Evolutionary conservation across 768 basidiomycete genomes (phyloP).

Genomic region (Termitomyces sp.): DNA sequence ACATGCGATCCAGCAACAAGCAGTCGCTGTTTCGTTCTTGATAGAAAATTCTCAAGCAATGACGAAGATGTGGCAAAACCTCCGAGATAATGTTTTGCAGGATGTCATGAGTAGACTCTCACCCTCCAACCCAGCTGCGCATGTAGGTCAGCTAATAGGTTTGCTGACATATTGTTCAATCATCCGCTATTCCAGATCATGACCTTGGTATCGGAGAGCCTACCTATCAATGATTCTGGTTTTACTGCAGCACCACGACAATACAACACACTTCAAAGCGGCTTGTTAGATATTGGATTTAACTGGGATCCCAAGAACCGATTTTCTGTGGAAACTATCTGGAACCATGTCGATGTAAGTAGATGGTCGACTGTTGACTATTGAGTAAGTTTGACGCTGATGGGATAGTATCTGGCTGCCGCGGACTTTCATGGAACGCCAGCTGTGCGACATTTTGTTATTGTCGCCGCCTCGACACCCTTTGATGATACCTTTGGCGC

Average conservation of each 20-base stretch:
- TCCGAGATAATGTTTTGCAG: constrained; percentile 41
- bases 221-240: constrained; percentile 29
- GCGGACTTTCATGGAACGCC: constrained; percentile 23
- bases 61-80: constrained; percentile 40
- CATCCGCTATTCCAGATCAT: constrained; percentile 24
- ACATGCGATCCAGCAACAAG: constrained; percentile 23
- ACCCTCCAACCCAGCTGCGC: constrained; percentile 29
- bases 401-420: constrained; percentile 29
- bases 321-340: constrained; percentile 38
- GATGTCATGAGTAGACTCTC: constrained; percentile 38
- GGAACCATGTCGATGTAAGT: constrained; percentile 41
- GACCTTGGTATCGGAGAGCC: constrained; percentile 42
- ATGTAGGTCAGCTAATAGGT: constrained; percentile 28
- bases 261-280: constrained; percentile 33
- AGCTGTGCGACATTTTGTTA: constrained; percentile 44
- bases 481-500: constrained; percentile 22
- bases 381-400: background rate
- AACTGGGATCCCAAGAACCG: constrained; percentile 36
- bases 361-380: background rate
- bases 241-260: constrained; percentile 30
- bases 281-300: constrained; percentile 37
- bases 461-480: constrained; percentile 49
- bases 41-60: constrained; percentile 52
- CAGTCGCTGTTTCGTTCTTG: constrained; percentile 39
- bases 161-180: background rate